Conservation (phyloP, 768 basidiomycete species). For the Xerocomus potaroensis region DNA sequence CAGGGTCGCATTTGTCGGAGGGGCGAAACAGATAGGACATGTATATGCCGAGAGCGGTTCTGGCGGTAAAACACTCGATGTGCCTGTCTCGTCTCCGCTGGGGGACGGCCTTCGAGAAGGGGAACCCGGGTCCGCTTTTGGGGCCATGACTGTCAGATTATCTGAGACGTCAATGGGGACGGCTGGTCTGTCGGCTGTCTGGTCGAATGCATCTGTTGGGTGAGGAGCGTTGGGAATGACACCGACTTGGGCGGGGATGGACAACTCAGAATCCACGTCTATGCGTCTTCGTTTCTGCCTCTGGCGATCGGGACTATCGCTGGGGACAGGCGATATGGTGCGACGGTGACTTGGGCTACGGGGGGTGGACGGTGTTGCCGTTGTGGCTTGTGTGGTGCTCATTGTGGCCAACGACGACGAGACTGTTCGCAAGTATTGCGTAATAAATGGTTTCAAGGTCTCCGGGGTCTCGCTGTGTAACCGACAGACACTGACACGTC, state of each 20-base stretch:
- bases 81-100: not conserved
- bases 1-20: constrained; percentile 69
- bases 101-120: not conserved
- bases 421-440: constrained; percentile 11
- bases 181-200: not conserved
- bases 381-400: constrained; percentile 7
- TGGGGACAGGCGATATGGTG: not conserved
- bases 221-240: constrained; percentile 6
- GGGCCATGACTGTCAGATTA: not conserved
- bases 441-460: constrained; percentile 12
- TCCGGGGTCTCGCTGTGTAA: constrained; percentile 14
- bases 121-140: not conserved
- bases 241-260: constrained; percentile 11
- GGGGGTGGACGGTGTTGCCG: constrained; percentile 5
- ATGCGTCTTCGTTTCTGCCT: constrained; percentile 16
- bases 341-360: not conserved
- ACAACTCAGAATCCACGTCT: not conserved
- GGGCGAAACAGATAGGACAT: constrained; percentile 77
- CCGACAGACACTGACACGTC: constrained; percentile 11
- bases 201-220: not conserved
- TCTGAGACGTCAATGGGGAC: constrained; percentile 2
- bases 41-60: constrained; percentile 56
- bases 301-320: constrained; percentile 3
- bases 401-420: constrained; percentile 19
- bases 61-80: not conserved